Evolutionary conservation across 1,284 basidiomycete genomes (phyloP).

Genomic region (Taiwanofungus camphoratus): DNA sequence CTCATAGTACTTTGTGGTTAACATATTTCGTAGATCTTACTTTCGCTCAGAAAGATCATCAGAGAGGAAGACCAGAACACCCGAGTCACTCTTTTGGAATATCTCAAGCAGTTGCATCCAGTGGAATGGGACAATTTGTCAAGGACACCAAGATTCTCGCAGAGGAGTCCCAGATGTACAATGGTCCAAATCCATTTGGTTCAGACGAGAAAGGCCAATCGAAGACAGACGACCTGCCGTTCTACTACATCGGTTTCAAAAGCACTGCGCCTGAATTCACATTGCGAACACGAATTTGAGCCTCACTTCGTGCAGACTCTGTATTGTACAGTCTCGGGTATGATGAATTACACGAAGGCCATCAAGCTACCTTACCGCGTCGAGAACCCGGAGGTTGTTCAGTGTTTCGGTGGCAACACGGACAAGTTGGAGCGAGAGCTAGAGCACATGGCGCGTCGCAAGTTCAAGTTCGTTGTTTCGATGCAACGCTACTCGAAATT

Average conservation of each 20-base stretch:
- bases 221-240: slow-evolving; percentile 92
- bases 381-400: slow-evolving; percentile 98
- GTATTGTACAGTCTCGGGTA: slow-evolving; percentile 98
- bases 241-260: slow-evolving; percentile 99
- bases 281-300: slow-evolving; percentile 98
- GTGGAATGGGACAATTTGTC: slow-evolving; percentile 99
- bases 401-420: slow-evolving; percentile 95
- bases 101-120: slow-evolving; percentile 97
- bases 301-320: slow-evolving; percentile 94
- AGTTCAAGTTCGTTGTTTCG: slow-evolving; percentile 99
- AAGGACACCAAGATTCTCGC: slow-evolving; percentile 99
- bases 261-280: slow-evolving; percentile 98
- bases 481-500: slow-evolving; percentile 99
- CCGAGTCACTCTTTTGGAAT: slow-evolving; percentile 91
- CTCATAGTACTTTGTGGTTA: neutral
- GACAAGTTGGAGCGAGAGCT: slow-evolving; percentile 96
- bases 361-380: slow-evolving; percentile 99
- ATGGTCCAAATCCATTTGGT: slow-evolving; percentile 74
- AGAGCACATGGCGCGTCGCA: slow-evolving; percentile 94
- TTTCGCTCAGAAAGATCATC: slow-evolving; percentile 93
- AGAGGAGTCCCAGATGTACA: slow-evolving; percentile 89
- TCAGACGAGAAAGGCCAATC: slow-evolving; percentile 83
- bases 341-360: slow-evolving; percentile 99
- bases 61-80: slow-evolving; percentile 94
- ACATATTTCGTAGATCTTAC: slow-evolving; percentile 55